These are phyloP conservation scores for Paramecium octaurelia DNA, from an alignment of 73 alveolate species.

Conservation along the genomic window DNA sequence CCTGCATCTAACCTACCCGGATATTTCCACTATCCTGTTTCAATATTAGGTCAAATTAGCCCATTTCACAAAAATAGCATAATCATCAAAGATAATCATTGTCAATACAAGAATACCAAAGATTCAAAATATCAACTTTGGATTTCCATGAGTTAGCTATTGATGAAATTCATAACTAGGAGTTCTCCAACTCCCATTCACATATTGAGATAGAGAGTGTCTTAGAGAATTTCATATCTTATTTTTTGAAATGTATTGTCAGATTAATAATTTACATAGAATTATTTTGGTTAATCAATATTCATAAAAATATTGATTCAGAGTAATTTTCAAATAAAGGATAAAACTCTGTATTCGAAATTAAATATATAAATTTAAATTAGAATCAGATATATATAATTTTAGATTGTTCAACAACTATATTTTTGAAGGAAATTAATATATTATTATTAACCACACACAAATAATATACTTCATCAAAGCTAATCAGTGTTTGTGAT, in stretches of 20 bases:
- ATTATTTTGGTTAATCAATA: too few relatives aligned
- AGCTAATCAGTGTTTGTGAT: too few relatives aligned
- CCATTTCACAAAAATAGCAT: not conserved
- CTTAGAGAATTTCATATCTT: constrained; percentile 84
- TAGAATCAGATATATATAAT: too few relatives aligned
- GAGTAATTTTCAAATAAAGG: too few relatives aligned
- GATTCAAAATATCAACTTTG: constrained; percentile 79
- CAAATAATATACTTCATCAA: too few relatives aligned
- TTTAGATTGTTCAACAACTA: too few relatives aligned
- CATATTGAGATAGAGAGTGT: constrained; percentile 92
- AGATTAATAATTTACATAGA: too few relatives aligned
- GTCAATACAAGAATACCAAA: constrained; percentile 43
- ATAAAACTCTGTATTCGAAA: too few relatives aligned
- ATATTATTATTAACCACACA: too few relatives aligned
- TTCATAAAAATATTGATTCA: too few relatives aligned
- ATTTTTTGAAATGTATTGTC: constrained; percentile 62
- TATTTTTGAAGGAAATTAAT: too few relatives aligned
- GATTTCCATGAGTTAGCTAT: constrained; percentile 97
- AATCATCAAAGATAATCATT: not conserved
- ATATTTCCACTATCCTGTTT: constrained; percentile 98
- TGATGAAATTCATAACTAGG: constrained; percentile 81
- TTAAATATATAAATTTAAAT: too few relatives aligned
- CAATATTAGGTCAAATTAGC: constrained; percentile 69
- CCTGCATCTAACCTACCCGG: constrained; percentile 98
- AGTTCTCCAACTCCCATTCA: constrained; percentile 94